A percentile compares a stretch with the other conserved stretches of the same genome.
phyloP scores from a whole-genome alignment of 2,329 filamentous ascomycete genomes.

The Berkeleyomyces rouxiae region DNA sequence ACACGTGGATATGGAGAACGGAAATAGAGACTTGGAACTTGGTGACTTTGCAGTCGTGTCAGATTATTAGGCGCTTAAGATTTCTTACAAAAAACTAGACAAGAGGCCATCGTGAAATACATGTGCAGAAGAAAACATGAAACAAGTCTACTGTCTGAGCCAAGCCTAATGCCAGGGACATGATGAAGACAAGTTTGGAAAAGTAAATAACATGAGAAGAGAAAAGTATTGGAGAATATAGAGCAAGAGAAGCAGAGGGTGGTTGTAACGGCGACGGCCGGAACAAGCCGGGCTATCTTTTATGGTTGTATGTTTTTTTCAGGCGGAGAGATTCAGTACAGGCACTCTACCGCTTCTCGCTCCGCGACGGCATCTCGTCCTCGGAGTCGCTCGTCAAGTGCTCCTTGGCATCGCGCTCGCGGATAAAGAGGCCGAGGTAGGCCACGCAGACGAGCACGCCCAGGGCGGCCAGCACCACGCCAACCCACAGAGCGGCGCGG shows the following conservation, averaged over 20 bases:
- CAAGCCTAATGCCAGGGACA: background rate
- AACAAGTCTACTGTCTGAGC: background rate
- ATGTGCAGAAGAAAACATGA: background rate
- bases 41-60: background rate
- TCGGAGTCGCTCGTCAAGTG: constrained; percentile 1
- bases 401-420: background rate
- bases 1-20: background rate
- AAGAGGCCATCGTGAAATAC: background rate
- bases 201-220: background rate
- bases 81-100: background rate
- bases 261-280: background rate
- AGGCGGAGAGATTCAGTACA: background rate
- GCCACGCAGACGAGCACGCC: constrained; percentile 20
- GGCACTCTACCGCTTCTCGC: constrained; percentile 4
- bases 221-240: background rate
- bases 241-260: background rate
- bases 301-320: background rate
- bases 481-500: constrained; percentile 26
- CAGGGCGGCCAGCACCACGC: constrained; percentile 24
- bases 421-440: constrained; percentile 11
- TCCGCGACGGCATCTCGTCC: background rate
- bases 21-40: background rate
- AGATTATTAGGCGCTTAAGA: background rate
- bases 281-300: background rate
- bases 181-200: background rate